Base-by-base conservation (phyloP, 2,329 filamentous ascomycete genomes). In the Basipetospora chlamydospora region DNA sequence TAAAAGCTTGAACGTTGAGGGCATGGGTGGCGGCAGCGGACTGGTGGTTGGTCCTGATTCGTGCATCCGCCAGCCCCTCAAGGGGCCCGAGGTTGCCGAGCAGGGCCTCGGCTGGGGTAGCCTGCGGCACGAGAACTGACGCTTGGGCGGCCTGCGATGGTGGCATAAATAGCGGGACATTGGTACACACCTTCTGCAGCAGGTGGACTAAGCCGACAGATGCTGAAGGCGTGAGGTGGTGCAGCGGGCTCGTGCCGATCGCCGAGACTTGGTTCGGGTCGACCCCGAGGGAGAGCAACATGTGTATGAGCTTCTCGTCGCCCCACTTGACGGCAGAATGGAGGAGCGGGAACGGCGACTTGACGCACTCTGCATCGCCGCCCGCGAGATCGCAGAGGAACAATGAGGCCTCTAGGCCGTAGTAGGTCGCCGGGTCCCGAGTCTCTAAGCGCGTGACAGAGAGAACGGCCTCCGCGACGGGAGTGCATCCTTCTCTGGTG, bases 391-490 rank as follows among this genome's bases (percentile, higher is more conserved):
- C 18, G 21, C 16, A 39, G 34, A 34, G 37, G 17, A 35, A 29
- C 9, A 26, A n/a, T 11, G 18, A 17, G 6, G 12, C 17, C 3
- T 34, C 15, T 10, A 33, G 21, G 12, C 23, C 37, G 31, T 12
- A 33, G n/a, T 3, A 30, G 18, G 16, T 38, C 11, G 28, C 29
- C 11, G 23, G 26, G 16, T 23, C 32, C 11, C 35, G 22, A 4
- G 22, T 28, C 10, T 22, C 15, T 26, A 32, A 6, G 23, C 32
- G 10, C 22, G 12, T 17, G 33, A 17, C 9, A 17, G 22, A 23
- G 12, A 30, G 16, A 15, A 59, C 47, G 3, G 55, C 50, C 32
- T 55, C 46, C 3, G 45, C 47, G 3, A 58, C 39, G 1, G 57
- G 57, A 0, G 56, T 55, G n/a, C 39, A 35, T 3, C 49, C 49